These are phyloP conservation scores for Pseudogymnoascus pannorum DNA, from an alignment of 2,329 filamentous ascomycete genomes.

Conservation along the genomic window DNA sequence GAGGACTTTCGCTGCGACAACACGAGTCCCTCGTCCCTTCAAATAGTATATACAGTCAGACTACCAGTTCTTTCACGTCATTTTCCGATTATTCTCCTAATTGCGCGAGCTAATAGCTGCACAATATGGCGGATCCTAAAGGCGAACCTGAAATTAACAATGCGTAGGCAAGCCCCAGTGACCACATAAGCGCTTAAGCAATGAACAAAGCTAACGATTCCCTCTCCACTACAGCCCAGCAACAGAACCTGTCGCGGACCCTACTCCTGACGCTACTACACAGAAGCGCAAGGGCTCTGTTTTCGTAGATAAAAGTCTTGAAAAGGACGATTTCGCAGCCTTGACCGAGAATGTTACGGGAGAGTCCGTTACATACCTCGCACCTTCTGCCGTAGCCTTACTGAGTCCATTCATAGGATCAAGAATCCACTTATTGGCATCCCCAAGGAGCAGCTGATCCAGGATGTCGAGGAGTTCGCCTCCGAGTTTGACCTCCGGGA, in stretches of 20 bases:
- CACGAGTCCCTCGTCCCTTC: background rate
- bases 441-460: slow-evolving; percentile 41
- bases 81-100: background rate
- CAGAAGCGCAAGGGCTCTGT: slow-evolving; percentile 15
- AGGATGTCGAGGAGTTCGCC: slow-evolving; percentile 53
- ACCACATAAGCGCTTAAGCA: background rate
- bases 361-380: slow-evolving; percentile 16
- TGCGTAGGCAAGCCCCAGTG: background rate
- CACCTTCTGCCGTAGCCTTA: background rate
- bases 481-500: slow-evolving; percentile 47
- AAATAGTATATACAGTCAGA: background rate
- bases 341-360: slow-evolving; percentile 21
- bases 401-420: slow-evolving; percentile 32
- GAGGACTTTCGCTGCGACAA: background rate
- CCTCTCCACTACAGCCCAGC: background rate
- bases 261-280: background rate
- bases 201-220: background rate
- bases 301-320: slow-evolving; percentile 15
- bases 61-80: background rate
- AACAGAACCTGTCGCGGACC: background rate
- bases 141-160: background rate
- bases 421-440: slow-evolving; percentile 50
- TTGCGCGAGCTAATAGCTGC: background rate
- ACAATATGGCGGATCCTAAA: background rate
- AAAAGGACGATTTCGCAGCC: slow-evolving; percentile 19